Evolutionary conservation across 345 rosid species (phyloP).

Genomic region (Boechera stricta): DNA sequence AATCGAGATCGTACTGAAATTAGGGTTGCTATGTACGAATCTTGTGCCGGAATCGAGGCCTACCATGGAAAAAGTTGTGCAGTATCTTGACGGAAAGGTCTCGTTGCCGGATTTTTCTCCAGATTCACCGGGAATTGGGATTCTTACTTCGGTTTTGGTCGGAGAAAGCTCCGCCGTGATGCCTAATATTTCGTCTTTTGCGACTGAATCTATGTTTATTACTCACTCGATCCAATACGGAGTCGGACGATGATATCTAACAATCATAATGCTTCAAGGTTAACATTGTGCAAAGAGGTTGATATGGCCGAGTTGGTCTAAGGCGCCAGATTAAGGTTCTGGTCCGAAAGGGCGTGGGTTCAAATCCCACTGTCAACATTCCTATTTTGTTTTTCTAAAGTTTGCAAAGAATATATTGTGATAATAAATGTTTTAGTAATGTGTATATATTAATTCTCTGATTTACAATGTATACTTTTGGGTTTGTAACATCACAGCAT

Average conservation of each 20-base stretch:
- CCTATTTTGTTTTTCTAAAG: not conserved
- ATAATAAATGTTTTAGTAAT: too few species aligned
- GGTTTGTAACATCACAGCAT: too few species aligned
- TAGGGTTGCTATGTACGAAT: slow-evolving; percentile 52
- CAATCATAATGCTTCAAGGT: not conserved
- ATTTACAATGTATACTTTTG: not conserved
- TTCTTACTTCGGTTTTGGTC: slow-evolving; percentile 21
- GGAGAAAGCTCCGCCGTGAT: not conserved
- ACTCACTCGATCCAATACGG: slow-evolving; percentile 43
- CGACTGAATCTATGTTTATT: slow-evolving; percentile 13
- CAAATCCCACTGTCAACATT: slow-evolving; percentile 90
- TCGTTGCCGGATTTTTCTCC: slow-evolving; percentile 44
- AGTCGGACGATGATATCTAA: slow-evolving; percentile 26
- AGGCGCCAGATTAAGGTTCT: slow-evolving; percentile 99
- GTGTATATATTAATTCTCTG: not conserved
- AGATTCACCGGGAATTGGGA: slow-evolving; percentile 39
- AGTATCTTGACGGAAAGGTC: slow-evolving; percentile 30
- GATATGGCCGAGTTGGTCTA: slow-evolving; percentile 95
- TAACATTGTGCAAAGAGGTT: slow-evolving; percentile 29
- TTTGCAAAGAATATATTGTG: not conserved
- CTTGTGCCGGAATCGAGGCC: slow-evolving; percentile 48
- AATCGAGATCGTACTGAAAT: slow-evolving; percentile 46
- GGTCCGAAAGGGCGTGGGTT: slow-evolving; percentile 99
- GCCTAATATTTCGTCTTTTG: not conserved
- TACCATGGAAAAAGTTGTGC: slow-evolving; percentile 43